Evolutionary conservation across 345 rosid genomes (phyloP).

Genomic region (Gossypium australe): DNA sequence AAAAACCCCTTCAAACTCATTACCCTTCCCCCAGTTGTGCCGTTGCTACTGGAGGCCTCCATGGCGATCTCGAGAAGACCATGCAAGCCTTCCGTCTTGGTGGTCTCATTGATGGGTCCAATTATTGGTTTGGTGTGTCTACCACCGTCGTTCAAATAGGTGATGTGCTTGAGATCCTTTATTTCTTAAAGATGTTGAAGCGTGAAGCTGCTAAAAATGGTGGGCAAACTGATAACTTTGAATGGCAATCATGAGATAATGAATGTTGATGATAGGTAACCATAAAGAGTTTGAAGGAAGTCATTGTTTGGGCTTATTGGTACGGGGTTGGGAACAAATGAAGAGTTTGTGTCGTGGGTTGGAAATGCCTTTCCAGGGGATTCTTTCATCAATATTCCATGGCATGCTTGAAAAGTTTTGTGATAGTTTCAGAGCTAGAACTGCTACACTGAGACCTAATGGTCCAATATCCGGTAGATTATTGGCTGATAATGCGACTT

Average conservation of each 20-base stretch:
- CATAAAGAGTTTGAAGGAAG: slow-evolving; percentile 50
- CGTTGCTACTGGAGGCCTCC: slow-evolving; percentile 80
- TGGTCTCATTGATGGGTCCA: slow-evolving; percentile 56
- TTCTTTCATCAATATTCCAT: no score
- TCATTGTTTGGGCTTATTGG: slow-evolving; percentile 38
- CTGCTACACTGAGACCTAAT: slow-evolving; percentile 69
- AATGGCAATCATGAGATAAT: slow-evolving; percentile 93
- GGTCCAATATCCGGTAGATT: slow-evolving; percentile 60
- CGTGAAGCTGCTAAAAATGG: slow-evolving; percentile 57
- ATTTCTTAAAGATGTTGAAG: slow-evolving; percentile 67
- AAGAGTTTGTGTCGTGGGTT: slow-evolving; percentile 53
- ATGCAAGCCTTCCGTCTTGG: slow-evolving; percentile 58
- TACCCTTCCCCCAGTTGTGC: slow-evolving; percentile 54
- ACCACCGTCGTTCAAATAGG: slow-evolving; percentile 72
- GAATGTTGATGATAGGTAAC: slow-evolving; percentile 74
- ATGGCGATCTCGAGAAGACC: slow-evolving; percentile 72
- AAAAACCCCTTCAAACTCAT: slow-evolving; percentile 27
- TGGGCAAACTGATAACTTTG: slow-evolving; percentile 63
- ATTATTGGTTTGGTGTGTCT: slow-evolving; percentile 68
- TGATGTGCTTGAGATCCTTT: slow-evolving; percentile 72
- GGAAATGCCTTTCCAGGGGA: slow-evolving; percentile 17
- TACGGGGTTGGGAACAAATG: slow-evolving; percentile 55
- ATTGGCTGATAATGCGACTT: no score
- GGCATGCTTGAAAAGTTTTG: no score
- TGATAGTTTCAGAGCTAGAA: slow-evolving; percentile 40